A percentile compares a stretch with the other conserved stretches of the same genome.
Evolutionary conservation across 2,329 filamentous ascomycete species (phyloP).

Genomic region (Diaporthe eres): DNA sequence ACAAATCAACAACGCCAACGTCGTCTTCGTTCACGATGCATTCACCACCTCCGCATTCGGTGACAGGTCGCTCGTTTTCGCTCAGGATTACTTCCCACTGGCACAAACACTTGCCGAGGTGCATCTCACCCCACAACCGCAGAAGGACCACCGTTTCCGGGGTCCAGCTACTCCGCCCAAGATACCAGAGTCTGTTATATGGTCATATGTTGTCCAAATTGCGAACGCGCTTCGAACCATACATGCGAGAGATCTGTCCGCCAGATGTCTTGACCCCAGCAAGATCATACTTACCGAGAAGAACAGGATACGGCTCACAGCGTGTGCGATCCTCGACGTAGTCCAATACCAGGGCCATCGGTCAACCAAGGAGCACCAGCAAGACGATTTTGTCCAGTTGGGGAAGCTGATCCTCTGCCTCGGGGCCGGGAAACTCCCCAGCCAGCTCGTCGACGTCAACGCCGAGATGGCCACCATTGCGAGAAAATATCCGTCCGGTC

Average conservation of each 20-base stretch:
- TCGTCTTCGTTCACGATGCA: conserved; percentile 90
- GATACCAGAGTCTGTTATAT: conserved; percentile 82
- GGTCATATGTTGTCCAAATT: conserved; percentile 94
- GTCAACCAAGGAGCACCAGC: conserved; percentile 82
- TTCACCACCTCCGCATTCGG: conserved; percentile 95
- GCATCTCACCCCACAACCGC: conserved; percentile 70
- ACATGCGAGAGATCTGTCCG: conserved; percentile 84
- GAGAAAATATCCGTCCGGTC: conserved; percentile 39
- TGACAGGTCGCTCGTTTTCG: conserved; percentile 94
- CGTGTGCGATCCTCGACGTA: conserved; percentile 91
- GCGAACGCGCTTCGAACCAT: conserved; percentile 90
- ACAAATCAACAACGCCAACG: conserved; percentile 82
- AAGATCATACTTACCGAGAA: conserved; percentile 94
- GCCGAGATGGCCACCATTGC: conserved; percentile 56
- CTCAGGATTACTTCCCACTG: conserved; percentile 92
- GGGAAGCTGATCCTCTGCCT: conserved; percentile 88
- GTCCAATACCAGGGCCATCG: conserved; percentile 82
- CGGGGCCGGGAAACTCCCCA: conserved; percentile 75
- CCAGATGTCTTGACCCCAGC: conserved; percentile 86
- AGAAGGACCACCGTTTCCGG: conserved; percentile 54
- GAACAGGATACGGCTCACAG: conserved; percentile 88
- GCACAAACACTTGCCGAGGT: conserved; percentile 91
- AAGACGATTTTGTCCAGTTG: conserved; percentile 88
- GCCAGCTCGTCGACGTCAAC: conserved; percentile 69
- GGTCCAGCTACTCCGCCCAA: conserved; percentile 54